Evolutionary conservation across 371 early-diverging fungal species (phyloP), one percentile per base, ranked within the genome.

Genomic region (Mucor sp.): DNA sequence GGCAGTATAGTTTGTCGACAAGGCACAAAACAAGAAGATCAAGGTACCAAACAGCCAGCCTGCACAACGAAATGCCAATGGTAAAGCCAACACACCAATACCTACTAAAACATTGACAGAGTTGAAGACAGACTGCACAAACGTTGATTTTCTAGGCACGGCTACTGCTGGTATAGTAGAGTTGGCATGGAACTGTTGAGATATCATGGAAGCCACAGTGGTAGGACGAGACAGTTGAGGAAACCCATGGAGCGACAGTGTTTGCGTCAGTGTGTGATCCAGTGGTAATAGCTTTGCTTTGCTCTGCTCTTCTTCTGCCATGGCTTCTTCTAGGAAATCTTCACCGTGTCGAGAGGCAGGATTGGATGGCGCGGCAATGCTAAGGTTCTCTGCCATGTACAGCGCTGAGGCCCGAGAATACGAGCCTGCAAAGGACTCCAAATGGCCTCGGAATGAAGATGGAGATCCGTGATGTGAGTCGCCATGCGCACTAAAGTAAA

Each of bases 21-120:
- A 32, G 4, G 75, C 65, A 66, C 83, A 89, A 27, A 81, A 65
- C 2, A 79, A 15, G 56, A 91, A 76, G 37, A 88, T 66, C 11
- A 66, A 23, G 2, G 85, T 56, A 1, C 92, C 92, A 17, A 77
- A 47, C 8, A 84, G 63, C 89, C 88, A 90, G 0, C 80, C 80
- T 3, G 74, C 71, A 33, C 64, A 69, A 6, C 80, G 75, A 17
- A 77, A 70, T 5, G 68, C 27, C 66, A 69, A 62, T 0, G 80
- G 76, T 6, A 80, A 67, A 6, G 80, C 74, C 44, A 85, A 63
- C 63, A 84, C 75, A 41, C 85, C 82, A 48, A 87, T 83, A 19
- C 88, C 90, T 56, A 88, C 82, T 19, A 89, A 74, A 0, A 89
- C 72, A 64, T 90, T 89, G 58, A 86, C 73, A 27, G 85, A 68